phyloP scores from a whole-genome alignment of 768 basidiomycete species.

The Gautieria morchelliformis region DNA sequence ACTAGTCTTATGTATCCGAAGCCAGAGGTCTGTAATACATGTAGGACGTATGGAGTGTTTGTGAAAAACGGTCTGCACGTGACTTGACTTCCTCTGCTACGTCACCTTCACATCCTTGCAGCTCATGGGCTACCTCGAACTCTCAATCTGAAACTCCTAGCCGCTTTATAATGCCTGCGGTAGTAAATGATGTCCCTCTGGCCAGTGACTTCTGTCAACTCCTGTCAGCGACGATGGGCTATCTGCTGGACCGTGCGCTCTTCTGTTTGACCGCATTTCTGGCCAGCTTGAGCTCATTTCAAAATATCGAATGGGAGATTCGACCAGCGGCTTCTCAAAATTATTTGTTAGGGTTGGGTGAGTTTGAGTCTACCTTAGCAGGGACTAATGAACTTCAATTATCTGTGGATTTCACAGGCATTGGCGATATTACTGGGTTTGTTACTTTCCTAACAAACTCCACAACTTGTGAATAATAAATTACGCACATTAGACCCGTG shows the following conservation, averaged over 20 bases:
- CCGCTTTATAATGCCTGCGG: background rate
- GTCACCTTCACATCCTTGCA: background rate
- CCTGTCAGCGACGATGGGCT: conserved; percentile 2
- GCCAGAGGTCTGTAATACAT: no score
- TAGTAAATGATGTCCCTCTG: background rate
- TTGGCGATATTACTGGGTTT: conserved; percentile 69
- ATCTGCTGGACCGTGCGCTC: conserved; percentile 12
- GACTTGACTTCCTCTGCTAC: background rate
- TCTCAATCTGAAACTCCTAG: background rate
- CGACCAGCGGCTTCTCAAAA: conserved; percentile 27
- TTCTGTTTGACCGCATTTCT: conserved; percentile 13
- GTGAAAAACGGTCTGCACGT: no score
- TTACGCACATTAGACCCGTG: conserved; percentile 41
- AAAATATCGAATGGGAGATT: conserved; percentile 15
- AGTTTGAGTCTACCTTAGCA: conserved; percentile 14
- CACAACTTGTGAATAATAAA: conserved; percentile 8
- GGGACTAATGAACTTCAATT: background rate
- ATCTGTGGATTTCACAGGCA: conserved; percentile 30
- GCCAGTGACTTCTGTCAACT: background rate
- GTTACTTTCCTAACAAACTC: conserved; percentile 5
- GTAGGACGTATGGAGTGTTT: no score
- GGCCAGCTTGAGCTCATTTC: conserved; percentile 7
- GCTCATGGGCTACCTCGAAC: background rate
- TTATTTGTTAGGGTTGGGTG: conserved; percentile 54
- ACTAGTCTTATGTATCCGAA: no score